These are phyloP conservation scores for Hansenula sp. DNA, from an alignment of 1,139 yeast genomes.

Conservation along the genomic window DNA sequence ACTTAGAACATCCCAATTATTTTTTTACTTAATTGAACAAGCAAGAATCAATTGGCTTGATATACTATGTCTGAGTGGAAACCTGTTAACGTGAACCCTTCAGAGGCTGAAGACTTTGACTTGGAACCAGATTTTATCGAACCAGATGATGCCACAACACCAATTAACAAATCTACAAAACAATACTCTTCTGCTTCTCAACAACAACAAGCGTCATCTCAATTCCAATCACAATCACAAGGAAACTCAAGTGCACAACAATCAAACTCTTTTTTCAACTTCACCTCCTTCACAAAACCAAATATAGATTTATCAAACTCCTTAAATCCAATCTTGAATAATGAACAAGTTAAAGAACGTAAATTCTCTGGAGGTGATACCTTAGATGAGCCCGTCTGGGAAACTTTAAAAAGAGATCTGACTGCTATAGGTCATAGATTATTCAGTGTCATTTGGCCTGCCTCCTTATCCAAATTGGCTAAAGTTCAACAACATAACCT, in stretches of 20 bases:
- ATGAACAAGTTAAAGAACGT: constrained; percentile 61
- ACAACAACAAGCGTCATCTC: constrained; percentile 6
- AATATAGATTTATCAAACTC: constrained; percentile 19
- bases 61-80: constrained; percentile 21
- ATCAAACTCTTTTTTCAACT: constrained; percentile 19
- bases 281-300: constrained; percentile 21
- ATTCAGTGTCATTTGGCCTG: constrained; percentile 72
- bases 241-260: constrained; percentile 1
- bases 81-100: constrained; percentile 23
- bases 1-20: constrained; percentile 4
- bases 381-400: constrained; percentile 74
- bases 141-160: constrained; percentile 15
- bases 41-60: too few species aligned
- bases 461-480: constrained; percentile 42
- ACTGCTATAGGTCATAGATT: constrained; percentile 62
- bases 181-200: neutral
- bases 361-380: constrained; percentile 84
- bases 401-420: constrained; percentile 67
- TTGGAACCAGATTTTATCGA: constrained; percentile 32
- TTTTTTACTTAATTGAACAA: constrained; percentile 4
- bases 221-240: constrained; percentile 2
- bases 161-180: constrained; percentile 6
- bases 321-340: constrained; percentile 25
- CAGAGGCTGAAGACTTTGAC: constrained; percentile 30
- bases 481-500: constrained; percentile 40